phyloP scores from a whole-genome alignment of 2,329 filamentous ascomycete genomes.

The Ophiobolus disseminans region DNA sequence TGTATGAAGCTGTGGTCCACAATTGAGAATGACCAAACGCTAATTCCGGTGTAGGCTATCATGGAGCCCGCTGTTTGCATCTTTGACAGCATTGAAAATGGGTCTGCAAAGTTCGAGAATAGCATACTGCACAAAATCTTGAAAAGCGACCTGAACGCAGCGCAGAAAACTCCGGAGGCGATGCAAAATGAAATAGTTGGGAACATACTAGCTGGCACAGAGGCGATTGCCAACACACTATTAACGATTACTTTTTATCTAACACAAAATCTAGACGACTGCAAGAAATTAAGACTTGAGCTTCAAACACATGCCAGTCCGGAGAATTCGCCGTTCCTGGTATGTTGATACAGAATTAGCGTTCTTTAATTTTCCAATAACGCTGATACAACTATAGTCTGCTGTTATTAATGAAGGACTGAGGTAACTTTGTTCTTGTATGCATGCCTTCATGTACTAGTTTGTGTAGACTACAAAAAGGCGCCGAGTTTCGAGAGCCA shows the following conservation, averaged over 20 bases:
- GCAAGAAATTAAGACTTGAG: not conserved
- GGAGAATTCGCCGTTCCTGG: not conserved
- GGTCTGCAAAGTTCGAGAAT: too few species aligned
- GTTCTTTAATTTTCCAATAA: too few species aligned
- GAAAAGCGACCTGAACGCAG: not conserved
- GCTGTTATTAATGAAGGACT: not conserved
- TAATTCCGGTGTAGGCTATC: too few species aligned
- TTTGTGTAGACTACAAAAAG: not conserved
- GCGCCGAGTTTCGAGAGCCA: not conserved
- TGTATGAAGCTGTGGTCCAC: too few species aligned
- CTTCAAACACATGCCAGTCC: not conserved
- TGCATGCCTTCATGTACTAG: not conserved
- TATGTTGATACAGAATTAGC: not conserved
- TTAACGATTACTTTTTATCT: not conserved
- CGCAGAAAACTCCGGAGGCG: not conserved
- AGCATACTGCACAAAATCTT: not conserved
- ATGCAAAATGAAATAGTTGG: not conserved
- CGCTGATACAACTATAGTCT: not conserved
- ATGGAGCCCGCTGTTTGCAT: too few species aligned
- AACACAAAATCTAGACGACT: not conserved
- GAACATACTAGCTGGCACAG: not conserved
- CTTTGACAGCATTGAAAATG: too few species aligned
- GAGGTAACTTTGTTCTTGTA: not conserved
- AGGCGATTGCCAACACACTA: not conserved
- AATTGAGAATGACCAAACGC: too few species aligned